Conservation (phyloP, 768 basidiomycete genomes). For the Arthromyces matolae region DNA sequence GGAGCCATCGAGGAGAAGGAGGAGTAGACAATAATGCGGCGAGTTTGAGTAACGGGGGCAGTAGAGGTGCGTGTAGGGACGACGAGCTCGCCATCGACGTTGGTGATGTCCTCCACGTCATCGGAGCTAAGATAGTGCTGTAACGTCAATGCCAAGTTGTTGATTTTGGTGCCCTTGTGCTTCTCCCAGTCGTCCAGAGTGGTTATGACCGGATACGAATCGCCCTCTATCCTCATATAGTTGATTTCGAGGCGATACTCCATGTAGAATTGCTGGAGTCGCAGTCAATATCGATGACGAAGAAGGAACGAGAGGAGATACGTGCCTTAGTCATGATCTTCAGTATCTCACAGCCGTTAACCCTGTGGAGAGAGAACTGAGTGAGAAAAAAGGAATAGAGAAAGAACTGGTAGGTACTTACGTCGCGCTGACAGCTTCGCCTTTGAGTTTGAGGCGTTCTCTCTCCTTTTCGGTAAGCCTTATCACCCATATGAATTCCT, state of each 20-base stretch:
- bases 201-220: conserved; percentile 5
- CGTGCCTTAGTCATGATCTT: neutral
- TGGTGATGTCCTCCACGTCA: conserved; percentile 9
- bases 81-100: conserved; percentile 13
- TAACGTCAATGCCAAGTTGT: neutral
- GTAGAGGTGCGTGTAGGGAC: conserved; percentile 10
- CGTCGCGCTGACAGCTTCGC: neutral
- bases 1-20: conserved; percentile 19
- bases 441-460: neutral
- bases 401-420: neutral
- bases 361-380: neutral
- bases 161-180: conserved; percentile 17
- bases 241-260: conserved; percentile 10
- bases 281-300: neutral
- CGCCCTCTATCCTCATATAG: conserved; percentile 4
- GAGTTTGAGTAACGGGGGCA: neutral
- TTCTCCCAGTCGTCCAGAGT: conserved; percentile 13
- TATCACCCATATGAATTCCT: neutral
- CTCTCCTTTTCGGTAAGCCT: neutral
- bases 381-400: neutral
- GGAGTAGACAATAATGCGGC: conserved; percentile 18
- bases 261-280: conserved; percentile 13
- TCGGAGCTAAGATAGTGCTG: conserved; percentile 14
- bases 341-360: neutral
- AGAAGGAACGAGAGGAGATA: neutral